A percentile compares a stretch with the other conserved stretches of the same genome.
Conservation (phyloP, 2,329 filamentous ascomycete genomes). For the Botrytis porri region DNA sequence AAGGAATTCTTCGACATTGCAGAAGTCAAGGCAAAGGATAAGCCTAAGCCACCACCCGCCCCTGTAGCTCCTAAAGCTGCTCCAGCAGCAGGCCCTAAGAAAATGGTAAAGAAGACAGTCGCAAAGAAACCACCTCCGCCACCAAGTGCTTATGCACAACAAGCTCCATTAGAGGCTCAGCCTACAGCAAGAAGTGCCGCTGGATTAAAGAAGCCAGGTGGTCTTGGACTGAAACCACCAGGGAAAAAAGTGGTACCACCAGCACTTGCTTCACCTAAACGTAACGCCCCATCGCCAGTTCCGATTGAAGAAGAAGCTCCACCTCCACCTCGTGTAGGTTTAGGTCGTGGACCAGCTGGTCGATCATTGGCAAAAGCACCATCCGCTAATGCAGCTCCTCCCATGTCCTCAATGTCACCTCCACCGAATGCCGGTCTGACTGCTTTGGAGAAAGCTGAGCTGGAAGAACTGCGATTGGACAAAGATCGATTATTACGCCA, state of each 20-base stretch:
- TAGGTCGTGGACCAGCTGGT: slow-evolving; percentile 70
- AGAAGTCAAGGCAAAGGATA: slow-evolving; percentile 85
- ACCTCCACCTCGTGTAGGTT: slow-evolving; percentile 33
- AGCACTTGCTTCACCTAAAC: slow-evolving; percentile 47
- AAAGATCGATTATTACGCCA: slow-evolving; percentile 75
- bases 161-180: slow-evolving; percentile 56
- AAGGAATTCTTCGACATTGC: slow-evolving; percentile 85
- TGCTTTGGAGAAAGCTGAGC: slow-evolving; percentile 82
- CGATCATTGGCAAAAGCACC: slow-evolving; percentile 73
- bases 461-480: slow-evolving; percentile 81
- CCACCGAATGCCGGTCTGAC: slow-evolving; percentile 64
- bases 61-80: slow-evolving; percentile 56
- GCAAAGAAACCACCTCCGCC: slow-evolving; percentile 49
- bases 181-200: slow-evolving; percentile 51
- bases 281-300: slow-evolving; percentile 47
- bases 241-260: slow-evolving; percentile 51
- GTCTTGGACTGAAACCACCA: slow-evolving; percentile 54
- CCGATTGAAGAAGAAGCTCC: slow-evolving; percentile 43
- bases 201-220: slow-evolving; percentile 53
- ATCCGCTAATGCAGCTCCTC: slow-evolving; percentile 49
- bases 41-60: slow-evolving; percentile 77
- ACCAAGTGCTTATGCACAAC: slow-evolving; percentile 45
- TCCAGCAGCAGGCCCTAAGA: slow-evolving; percentile 44
- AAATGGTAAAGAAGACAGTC: slow-evolving; percentile 42
- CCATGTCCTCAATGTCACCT: slow-evolving; percentile 53